These are phyloP conservation scores for Cercophora sp. DNA, from an alignment of 495 filamentous ascomycete genomes.

Conservation along the genomic window DNA sequence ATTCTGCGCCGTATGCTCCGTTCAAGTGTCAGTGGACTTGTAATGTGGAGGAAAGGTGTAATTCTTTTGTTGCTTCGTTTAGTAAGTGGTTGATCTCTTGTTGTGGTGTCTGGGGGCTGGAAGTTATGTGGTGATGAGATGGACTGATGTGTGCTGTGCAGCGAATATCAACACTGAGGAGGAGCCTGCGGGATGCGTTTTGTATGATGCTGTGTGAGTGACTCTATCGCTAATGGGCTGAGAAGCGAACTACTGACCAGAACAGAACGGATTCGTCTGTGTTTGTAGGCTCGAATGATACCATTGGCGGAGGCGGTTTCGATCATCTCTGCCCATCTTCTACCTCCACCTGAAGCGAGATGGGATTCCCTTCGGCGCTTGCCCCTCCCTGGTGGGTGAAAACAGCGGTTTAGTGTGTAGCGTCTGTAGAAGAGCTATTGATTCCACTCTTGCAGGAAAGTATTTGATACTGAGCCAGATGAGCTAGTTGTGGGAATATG, in stretches of 20 bases:
- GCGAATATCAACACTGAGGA: slow-evolving; percentile 11
- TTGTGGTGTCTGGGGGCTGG: background rate
- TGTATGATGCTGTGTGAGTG: slow-evolving; percentile 35
- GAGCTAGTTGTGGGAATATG: no score
- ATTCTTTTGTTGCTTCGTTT: slow-evolving; percentile 29
- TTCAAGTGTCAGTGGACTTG: slow-evolving; percentile 37
- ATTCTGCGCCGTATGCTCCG: slow-evolving; percentile 22
- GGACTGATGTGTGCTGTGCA: no score
- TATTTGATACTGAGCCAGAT: no score
- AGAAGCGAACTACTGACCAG: background rate
- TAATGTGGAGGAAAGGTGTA: slow-evolving; percentile 25
- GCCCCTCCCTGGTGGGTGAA: no score
- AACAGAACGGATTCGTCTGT: slow-evolving; percentile 18
- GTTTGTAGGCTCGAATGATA: slow-evolving; percentile 18
- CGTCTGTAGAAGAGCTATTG: no score
- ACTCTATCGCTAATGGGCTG: no score
- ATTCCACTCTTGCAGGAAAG: no score
- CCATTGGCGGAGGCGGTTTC: slow-evolving; percentile 24
- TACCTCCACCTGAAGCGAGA: background rate
- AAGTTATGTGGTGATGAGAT: background rate
- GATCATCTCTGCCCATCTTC: slow-evolving; percentile 18
- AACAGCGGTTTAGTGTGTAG: no score
- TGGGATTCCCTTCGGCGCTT: background rate
- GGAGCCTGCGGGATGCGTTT: slow-evolving; percentile 26
- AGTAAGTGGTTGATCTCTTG: slow-evolving; percentile 20